Base-by-base conservation (phyloP, 2,329 filamentous ascomycete species). In the Atkinsonella hypoxylon region DNA sequence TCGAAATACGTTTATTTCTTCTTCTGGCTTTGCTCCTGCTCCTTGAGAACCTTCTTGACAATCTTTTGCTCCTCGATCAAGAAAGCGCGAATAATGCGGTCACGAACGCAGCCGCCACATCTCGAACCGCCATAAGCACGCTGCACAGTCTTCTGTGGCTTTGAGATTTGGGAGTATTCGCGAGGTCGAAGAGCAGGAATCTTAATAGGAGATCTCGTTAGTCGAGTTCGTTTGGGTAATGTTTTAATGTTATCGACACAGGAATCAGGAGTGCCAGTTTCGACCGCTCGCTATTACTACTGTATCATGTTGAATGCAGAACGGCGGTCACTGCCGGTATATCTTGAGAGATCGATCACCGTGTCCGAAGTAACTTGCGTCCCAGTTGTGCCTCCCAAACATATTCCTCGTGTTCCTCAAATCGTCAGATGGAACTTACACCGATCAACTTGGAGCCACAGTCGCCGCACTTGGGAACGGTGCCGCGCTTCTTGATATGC, bases 21-120 rank as follows among this genome's bases (percentile, higher is more conserved):
- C 74, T 78, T 82, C 65, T 77, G 72, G 67, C 75, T 70, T 67
- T 73, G 86, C 79, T 88, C 86, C 78, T 95, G 88, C 82, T 97
- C 91, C 87, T 96, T 96, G 72, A 97, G 83, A 67, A 98, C 93
- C 88, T 98, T 98, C 89, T 98, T 98, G 76, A 98, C 93, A 67
- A 98, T 97, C 88, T 98, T 98, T 82, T 98, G 93, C 84, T 98
- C 93, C 81, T 98, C 94, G 62, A 98, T 97, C 73, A 98, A 78
- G 85, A 98, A 98, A 59, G 93, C 93, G 65, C 93, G 89, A 64
- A 96, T 89, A 64, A 98, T 88, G 65, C 93, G 87, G 80, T 98
- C 93, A 75, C 91, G 90, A 64, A 98, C 93, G 75, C 93, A 98
- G 82, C 89, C 93, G 70, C 87, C 89, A 81, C 93, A 98, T 82